Percentiles rank a stretch among this genome's conserved stretches.
Conservation (phyloP, 805 yeast genomes). For the Cyberlindnera subsufficiens region DNA sequence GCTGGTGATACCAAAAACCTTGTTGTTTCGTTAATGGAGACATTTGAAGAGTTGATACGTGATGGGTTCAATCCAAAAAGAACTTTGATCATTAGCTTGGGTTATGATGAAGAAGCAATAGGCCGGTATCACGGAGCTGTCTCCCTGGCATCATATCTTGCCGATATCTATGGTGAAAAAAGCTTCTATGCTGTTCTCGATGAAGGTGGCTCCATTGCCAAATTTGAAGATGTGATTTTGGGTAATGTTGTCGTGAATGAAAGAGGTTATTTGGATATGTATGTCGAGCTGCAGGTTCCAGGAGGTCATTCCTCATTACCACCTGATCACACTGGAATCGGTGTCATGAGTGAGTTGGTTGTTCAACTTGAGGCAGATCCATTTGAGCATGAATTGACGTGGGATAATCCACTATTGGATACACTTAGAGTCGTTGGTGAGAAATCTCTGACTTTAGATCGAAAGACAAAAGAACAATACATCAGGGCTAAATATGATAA, state of each 20-base stretch:
- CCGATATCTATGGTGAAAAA: constrained; percentile 52
- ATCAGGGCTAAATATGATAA: constrained; percentile 30
- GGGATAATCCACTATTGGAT: constrained; percentile 52
- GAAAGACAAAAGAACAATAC: constrained; percentile 15
- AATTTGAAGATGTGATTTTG: constrained; percentile 20
- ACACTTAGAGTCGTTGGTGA: constrained; percentile 29
- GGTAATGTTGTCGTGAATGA: constrained; percentile 50
- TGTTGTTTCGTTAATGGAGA: constrained; percentile 59
- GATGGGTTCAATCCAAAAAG: constrained; percentile 54
- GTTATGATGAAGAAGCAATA: constrained; percentile 68
- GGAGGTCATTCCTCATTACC: constrained; percentile 83
- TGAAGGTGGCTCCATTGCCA: constrained; percentile 45
- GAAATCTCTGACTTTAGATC: constrained; percentile 5
- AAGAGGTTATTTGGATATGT: constrained; percentile 53
- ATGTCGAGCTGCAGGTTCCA: constrained; percentile 45
- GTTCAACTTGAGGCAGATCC: constrained; percentile 51
- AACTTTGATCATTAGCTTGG: constrained; percentile 58
- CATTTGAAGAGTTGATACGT: constrained; percentile 49
- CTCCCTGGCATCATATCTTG: constrained; percentile 38
- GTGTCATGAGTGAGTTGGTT: constrained; percentile 34
- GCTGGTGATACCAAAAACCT: constrained; percentile 69
- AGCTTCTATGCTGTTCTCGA: constrained; percentile 63
- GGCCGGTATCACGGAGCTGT: constrained; percentile 42
- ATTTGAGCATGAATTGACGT: constrained; percentile 34
- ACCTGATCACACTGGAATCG: constrained; percentile 57